These are phyloP conservation scores for Xylaria intraflava DNA, from an alignment of 495 filamentous ascomycete species.

Conservation along the genomic window DNA sequence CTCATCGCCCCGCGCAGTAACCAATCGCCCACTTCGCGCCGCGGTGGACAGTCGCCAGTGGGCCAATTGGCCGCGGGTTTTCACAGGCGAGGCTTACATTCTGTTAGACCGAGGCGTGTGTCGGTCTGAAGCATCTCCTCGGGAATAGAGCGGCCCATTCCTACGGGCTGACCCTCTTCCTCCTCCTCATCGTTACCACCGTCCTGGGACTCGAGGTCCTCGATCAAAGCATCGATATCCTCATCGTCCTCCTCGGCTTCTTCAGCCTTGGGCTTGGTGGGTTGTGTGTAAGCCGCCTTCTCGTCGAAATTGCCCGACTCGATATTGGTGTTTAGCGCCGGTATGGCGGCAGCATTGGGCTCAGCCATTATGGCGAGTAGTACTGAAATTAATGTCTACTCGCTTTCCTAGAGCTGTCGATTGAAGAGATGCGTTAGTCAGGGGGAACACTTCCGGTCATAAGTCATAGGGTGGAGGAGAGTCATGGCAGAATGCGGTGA, in stretches of 20 bases:
- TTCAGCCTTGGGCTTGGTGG: constrained; percentile 30
- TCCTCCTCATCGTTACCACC: constrained; percentile 58
- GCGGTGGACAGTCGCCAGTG: no score
- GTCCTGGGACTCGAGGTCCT: constrained; percentile 73
- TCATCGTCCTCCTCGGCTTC: constrained; percentile 61
- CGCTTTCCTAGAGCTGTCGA: constrained; percentile 13
- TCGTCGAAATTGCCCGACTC: constrained; percentile 52
- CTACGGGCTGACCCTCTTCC: constrained; percentile 39
- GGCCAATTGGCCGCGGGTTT: not conserved
- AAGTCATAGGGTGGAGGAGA: not conserved
- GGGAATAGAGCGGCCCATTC: constrained; percentile 48
- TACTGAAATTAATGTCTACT: constrained; percentile 15
- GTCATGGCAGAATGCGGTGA: not conserved
- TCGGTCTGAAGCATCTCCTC: constrained; percentile 68
- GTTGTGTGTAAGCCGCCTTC: constrained; percentile 35
- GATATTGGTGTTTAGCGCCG: constrained; percentile 48
- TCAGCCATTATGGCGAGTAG: constrained; percentile 43
- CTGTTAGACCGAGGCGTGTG: constrained; percentile 61
- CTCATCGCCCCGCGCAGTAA: not conserved
- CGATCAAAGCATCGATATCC: constrained; percentile 75
- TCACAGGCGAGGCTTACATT: constrained; percentile 22
- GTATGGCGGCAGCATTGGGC: constrained; percentile 36
- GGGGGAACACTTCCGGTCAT: not conserved
- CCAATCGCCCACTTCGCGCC: not conserved
- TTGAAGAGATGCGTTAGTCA: constrained; percentile 6